Conservation (phyloP, 169 alveolate species). For the Babesia caballi region DNA sequence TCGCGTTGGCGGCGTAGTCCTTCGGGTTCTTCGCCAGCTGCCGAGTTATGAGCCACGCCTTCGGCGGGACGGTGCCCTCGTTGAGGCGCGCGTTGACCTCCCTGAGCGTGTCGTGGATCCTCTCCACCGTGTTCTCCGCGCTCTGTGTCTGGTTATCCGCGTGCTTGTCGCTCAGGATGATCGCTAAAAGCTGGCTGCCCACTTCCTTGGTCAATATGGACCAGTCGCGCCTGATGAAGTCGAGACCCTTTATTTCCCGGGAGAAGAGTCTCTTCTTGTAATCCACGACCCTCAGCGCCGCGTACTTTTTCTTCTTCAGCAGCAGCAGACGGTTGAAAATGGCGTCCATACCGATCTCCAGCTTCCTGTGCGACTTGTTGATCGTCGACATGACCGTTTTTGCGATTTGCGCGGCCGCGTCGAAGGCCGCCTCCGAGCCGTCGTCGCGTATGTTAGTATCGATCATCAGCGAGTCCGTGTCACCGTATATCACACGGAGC, state of each 20-base stretch:
- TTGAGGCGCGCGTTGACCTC: constrained; percentile 77
- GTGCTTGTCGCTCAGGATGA: constrained; percentile 35
- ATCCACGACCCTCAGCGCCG: constrained; percentile 88
- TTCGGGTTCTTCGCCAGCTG: constrained; percentile 90
- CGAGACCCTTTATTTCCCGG: constrained; percentile 96
- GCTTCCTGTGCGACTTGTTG: constrained; percentile 89
- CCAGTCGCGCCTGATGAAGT: constrained; percentile 98
- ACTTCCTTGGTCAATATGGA: constrained; percentile 87
- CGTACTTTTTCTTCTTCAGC: constrained; percentile 97
- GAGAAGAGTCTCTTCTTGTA: constrained; percentile 70
- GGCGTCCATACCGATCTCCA: constrained; percentile 97
- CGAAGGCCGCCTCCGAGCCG: constrained; percentile 67
- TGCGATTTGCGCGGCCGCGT: constrained; percentile 88
- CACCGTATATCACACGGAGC: constrained; percentile 97
- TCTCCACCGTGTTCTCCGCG: constrained; percentile 76
- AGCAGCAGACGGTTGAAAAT: constrained; percentile 91
- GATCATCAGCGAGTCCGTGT: constrained; percentile 99
- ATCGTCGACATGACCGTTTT: constrained; percentile 82
- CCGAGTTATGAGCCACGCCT: constrained; percentile 89
- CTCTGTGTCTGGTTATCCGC: constrained; percentile 35
- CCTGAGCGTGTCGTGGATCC: constrained; percentile 83
- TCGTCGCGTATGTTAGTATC: constrained; percentile 85
- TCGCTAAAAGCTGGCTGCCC: constrained; percentile 25
- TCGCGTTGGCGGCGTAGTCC: constrained; percentile 86
- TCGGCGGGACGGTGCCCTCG: constrained; percentile 79